Evolutionary conservation across 169 alveolate genomes (phyloP).

Genomic region (Cryptosporidium parvum): DNA sequence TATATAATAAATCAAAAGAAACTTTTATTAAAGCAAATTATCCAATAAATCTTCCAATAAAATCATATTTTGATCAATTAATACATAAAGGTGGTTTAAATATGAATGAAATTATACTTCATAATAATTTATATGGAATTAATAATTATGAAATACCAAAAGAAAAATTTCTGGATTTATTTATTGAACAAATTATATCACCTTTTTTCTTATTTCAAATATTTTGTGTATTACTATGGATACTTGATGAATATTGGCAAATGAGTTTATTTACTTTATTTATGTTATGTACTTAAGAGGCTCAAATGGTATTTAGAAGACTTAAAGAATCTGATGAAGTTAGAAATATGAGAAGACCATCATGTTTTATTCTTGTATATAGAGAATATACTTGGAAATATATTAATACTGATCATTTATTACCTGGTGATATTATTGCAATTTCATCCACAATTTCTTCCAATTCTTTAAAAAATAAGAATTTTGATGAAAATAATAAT

Average conservation of each 20-base stretch:
- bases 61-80: slow-evolving; percentile 17
- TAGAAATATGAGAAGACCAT: slow-evolving; percentile 90
- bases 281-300: slow-evolving; percentile 88
- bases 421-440: slow-evolving; percentile 94
- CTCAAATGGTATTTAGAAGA: slow-evolving; percentile 86
- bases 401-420: slow-evolving; percentile 87
- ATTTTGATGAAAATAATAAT: slow-evolving; percentile 23
- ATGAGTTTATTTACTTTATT: slow-evolving; percentile 90
- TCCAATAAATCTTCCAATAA: slow-evolving; percentile 38
- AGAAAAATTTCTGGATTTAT: slow-evolving; percentile 90
- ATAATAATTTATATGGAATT: slow-evolving; percentile 85
- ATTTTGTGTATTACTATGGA: slow-evolving; percentile 94
- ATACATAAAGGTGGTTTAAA: slow-evolving; percentile 22
- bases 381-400: slow-evolving; percentile 91
- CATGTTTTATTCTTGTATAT: slow-evolving; percentile 87
- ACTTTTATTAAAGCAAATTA: slow-evolving; percentile 18
- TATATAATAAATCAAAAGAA: slow-evolving; percentile 7
- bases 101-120: background rate
- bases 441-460: slow-evolving; percentile 23
- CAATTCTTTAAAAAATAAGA: background rate
- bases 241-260: slow-evolving; percentile 96
- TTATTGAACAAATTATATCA: slow-evolving; percentile 93
- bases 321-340: slow-evolving; percentile 82
- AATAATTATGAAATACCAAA: slow-evolving; percentile 93
- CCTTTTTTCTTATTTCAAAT: slow-evolving; percentile 97